Conservation (phyloP, 2,329 filamentous ascomycete genomes). For the Colletotrichum sp. region DNA sequence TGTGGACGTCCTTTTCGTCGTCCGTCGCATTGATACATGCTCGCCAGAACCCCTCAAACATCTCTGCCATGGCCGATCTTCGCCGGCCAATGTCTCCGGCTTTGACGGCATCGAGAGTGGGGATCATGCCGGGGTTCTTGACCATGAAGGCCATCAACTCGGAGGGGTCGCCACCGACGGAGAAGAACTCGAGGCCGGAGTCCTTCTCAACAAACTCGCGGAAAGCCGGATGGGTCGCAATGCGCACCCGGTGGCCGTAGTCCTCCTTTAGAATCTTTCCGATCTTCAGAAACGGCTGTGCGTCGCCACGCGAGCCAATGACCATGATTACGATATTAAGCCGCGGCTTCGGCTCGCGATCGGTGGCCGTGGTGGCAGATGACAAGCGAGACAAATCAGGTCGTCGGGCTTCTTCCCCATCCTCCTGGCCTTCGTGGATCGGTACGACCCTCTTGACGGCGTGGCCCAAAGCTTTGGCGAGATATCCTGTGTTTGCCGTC, state of each 20-base stretch:
- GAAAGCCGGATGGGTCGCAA: conserved; percentile 81
- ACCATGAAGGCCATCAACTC: conserved; percentile 92
- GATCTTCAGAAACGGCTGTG: conserved; percentile 80
- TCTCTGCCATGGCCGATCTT: conserved; percentile 75
- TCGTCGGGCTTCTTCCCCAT: conserved; percentile 22
- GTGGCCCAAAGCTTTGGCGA: conserved; percentile 74
- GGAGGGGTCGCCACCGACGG: conserved; percentile 77
- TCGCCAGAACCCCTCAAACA: conserved; percentile 85
- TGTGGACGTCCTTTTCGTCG: conserved; percentile 65
- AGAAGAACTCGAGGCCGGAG: conserved; percentile 79
- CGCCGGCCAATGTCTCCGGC: conserved; percentile 74
- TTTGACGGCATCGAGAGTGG: conserved; percentile 73
- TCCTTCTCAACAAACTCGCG: conserved; percentile 77
- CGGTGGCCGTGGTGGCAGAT: conserved; percentile 35
- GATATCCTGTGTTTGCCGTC: conserved; percentile 70
- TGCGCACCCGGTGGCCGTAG: conserved; percentile 76
- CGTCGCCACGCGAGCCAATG: conserved; percentile 80
- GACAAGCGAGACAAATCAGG: conserved; percentile 25
- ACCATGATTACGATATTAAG: conserved; percentile 86
- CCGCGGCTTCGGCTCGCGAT: conserved; percentile 44
- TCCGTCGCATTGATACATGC: conserved; percentile 78
- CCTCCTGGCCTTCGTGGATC: conserved; percentile 32
- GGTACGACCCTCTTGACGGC: conserved; percentile 59
- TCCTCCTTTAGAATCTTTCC: conserved; percentile 74
- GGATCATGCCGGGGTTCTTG: conserved; percentile 81